Conservation (phyloP, 192 early-diverging fungal species). For the Phycomyces nitens region DNA sequence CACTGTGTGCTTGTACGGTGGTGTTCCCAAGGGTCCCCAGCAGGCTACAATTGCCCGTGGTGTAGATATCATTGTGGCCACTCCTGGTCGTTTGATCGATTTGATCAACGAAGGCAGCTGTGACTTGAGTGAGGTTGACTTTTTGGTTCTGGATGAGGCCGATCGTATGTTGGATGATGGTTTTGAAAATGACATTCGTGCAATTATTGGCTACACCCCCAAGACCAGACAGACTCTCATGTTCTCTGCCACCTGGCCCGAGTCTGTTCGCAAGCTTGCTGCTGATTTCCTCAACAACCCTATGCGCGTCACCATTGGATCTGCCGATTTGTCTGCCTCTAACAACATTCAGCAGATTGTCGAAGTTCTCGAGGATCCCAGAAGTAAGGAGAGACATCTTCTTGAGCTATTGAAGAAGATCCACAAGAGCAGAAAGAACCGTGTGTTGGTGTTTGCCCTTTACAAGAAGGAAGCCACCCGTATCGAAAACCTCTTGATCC, state of each 20-base stretch:
- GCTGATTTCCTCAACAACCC: conserved; percentile 77
- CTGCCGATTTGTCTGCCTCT: conserved; percentile 85
- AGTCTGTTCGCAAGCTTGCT: conserved; percentile 82
- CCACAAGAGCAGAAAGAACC: conserved; percentile 82
- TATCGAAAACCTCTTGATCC: conserved; percentile 68
- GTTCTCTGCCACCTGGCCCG: conserved; percentile 97
- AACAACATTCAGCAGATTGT: conserved; percentile 83
- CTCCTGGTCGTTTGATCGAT: conserved; percentile 94
- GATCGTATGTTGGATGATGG: conserved; percentile 97
- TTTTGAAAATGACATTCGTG: conserved; percentile 87
- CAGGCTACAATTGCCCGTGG: conserved; percentile 45
- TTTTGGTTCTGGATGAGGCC: conserved; percentile 93
- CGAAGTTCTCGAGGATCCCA: conserved; percentile 77
- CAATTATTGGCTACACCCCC: conserved; percentile 76
- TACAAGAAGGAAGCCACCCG: conserved; percentile 95
- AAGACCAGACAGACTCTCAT: conserved; percentile 85
- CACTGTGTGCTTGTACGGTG: conserved; percentile 86
- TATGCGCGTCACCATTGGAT: conserved; percentile 81
- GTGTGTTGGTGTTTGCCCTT: conserved; percentile 89
- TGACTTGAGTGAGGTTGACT: conserved; percentile 77
- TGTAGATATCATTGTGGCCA: conserved; percentile 84
- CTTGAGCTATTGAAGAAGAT: conserved; percentile 76
- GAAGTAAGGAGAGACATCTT: conserved; percentile 72
- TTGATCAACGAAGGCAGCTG: conserved; percentile 77
- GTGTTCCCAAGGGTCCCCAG: conserved; percentile 77